Conservation (phyloP, 176 grass and related monocot genomes). For the Pontederia crassipes region DNA sequence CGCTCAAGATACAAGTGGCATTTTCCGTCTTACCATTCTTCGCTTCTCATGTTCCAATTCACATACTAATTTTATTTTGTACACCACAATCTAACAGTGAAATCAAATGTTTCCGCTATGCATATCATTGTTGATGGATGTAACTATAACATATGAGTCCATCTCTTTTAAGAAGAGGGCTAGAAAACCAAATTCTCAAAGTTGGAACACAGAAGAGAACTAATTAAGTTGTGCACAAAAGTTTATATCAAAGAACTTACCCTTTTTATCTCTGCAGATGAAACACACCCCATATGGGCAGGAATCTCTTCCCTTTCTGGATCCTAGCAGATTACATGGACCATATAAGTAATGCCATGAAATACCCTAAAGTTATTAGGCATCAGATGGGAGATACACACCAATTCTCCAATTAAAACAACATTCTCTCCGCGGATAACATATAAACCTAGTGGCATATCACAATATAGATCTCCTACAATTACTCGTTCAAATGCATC, state of each 20-base stretch:
- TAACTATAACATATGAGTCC: no score
- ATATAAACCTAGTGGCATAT: constrained; percentile 87
- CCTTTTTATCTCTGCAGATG: constrained; percentile 84
- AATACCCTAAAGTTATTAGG: neutral
- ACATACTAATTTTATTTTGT: no score
- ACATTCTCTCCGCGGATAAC: constrained; percentile 98
- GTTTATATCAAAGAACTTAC: constrained; percentile 24
- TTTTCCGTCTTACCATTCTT: no score
- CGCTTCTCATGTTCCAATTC: no score
- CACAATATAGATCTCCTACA: constrained; percentile 83
- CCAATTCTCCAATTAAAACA: constrained; percentile 97
- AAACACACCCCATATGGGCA: constrained; percentile 73
- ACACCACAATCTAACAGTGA: no score
- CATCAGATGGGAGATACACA: constrained; percentile 19
- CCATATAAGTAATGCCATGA: neutral
- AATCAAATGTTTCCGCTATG: no score
- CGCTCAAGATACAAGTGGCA: no score
- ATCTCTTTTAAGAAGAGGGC: no score
- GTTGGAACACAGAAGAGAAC: neutral
- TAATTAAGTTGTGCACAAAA: constrained; percentile 8
- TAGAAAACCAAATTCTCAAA: neutral
- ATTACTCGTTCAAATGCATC: constrained; percentile 94
- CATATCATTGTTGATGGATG: no score
- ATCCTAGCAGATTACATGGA: constrained; percentile 34
- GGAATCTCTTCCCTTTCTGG: constrained; percentile 86